Conservation (phyloP, 2,329 filamentous ascomycete genomes). For the Tolypocladium endophyticum region DNA sequence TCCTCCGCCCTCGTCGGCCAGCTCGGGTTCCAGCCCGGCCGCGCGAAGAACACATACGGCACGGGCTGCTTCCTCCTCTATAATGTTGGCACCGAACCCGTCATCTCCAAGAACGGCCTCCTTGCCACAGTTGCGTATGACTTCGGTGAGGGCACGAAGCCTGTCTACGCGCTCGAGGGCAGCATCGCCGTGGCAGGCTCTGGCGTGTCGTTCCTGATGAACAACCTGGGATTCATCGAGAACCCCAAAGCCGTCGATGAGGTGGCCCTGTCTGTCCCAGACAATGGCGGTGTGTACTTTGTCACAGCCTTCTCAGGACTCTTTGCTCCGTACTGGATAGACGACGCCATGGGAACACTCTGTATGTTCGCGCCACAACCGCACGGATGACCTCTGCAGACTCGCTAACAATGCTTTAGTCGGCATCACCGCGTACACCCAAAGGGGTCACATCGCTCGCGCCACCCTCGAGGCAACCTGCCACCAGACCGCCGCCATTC, state of each 20-base stretch:
- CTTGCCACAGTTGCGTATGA: slow-evolving; percentile 83
- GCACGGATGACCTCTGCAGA: neutral
- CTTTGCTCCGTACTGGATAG: slow-evolving; percentile 91
- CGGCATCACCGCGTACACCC: slow-evolving; percentile 75
- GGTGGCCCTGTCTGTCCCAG: slow-evolving; percentile 42
- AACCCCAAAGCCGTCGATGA: slow-evolving; percentile 37
- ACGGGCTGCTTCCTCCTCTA: slow-evolving; percentile 85
- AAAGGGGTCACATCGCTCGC: slow-evolving; percentile 76
- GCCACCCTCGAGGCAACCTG: slow-evolving; percentile 86
- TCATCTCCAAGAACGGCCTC: slow-evolving; percentile 74
- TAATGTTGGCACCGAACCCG: slow-evolving; percentile 76
- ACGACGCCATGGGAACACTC: slow-evolving; percentile 80
- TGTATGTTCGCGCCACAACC: slow-evolving; percentile 35
- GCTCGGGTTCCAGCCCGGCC: slow-evolving; percentile 70
- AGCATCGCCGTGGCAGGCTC: slow-evolving; percentile 75
- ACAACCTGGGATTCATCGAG: slow-evolving; percentile 52
- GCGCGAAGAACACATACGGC: slow-evolving; percentile 85
- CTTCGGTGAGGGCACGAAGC: slow-evolving; percentile 48
- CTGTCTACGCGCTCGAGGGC: slow-evolving; percentile 74
- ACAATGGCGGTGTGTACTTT: slow-evolving; percentile 77
- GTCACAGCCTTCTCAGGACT: slow-evolving; percentile 87
- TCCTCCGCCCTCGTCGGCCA: slow-evolving; percentile 79
- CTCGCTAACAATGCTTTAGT: slow-evolving; percentile 29
- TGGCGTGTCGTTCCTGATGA: slow-evolving; percentile 63
- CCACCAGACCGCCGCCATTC: slow-evolving; percentile 85